Conservation (phyloP, 768 basidiomycete genomes). For the Udeniomyces megalosporus region DNA sequence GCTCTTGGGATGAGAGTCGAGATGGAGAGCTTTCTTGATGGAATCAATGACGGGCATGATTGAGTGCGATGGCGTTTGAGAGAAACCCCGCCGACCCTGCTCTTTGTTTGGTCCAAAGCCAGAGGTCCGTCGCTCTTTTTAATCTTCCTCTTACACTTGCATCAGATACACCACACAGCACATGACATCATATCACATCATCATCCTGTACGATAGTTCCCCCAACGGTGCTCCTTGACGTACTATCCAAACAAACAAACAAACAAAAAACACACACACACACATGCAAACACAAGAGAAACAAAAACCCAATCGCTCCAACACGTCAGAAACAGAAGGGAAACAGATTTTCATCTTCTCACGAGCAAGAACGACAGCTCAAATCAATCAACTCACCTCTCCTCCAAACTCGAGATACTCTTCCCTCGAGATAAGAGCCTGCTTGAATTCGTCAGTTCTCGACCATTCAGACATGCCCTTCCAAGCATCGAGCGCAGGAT, state of each 20-base stretch:
- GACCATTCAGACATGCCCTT: conserved; percentile 65
- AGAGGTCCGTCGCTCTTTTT: not conserved
- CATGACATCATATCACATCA: not conserved
- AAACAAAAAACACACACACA: no score
- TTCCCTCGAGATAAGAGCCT: conserved; percentile 47
- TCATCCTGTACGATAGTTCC: conserved; percentile 45
- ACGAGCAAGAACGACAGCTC: not conserved
- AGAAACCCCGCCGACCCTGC: not conserved
- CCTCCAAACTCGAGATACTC: conserved; percentile 86
- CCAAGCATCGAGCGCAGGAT: conserved; percentile 71
- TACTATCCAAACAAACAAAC: conserved; percentile 27
- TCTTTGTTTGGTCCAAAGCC: not conserved
- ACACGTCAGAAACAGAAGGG: not conserved
- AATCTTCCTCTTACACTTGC: not conserved
- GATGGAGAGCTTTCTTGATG: conserved; percentile 14
- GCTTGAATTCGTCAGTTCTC: conserved; percentile 29
- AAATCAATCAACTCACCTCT: conserved; percentile 32
- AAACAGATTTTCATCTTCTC: not conserved
- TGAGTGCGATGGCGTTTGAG: not conserved
- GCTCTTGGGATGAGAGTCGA: not conserved
- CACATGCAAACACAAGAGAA: no score
- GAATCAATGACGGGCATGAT: conserved; percentile 9
- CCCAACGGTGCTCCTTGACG: conserved; percentile 77
- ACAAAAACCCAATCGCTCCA: no score
- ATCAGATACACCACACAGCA: not conserved